A percentile compares a stretch with the other conserved stretches of the same genome.
Conservation (phyloP, 805 yeast genomes). For the Starmerella kuoi region DNA sequence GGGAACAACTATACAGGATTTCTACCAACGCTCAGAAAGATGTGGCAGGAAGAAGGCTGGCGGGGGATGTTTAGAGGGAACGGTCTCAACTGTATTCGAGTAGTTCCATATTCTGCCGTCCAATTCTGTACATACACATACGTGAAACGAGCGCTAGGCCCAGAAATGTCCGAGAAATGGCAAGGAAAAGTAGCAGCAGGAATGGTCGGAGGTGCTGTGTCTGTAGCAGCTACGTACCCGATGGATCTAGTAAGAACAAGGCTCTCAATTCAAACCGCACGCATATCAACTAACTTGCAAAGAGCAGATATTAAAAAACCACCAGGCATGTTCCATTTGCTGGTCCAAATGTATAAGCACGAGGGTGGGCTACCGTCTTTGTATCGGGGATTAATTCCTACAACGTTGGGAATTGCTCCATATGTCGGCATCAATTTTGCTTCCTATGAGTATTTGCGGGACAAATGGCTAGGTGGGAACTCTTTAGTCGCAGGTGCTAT, state of each 20-base stretch:
- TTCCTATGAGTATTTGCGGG: conserved; percentile 71
- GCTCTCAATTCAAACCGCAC: conserved; percentile 78
- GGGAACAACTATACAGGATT: conserved; percentile 43
- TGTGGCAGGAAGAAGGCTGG: conserved; percentile 87
- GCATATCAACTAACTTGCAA: conserved; percentile 25
- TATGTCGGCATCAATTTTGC: conserved; percentile 90
- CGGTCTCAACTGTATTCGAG: conserved; percentile 76
- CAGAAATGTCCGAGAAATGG: conserved; percentile 24
- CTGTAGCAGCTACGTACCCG: conserved; percentile 81
- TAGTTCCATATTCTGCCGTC: conserved; percentile 88
- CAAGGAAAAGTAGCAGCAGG: conserved; percentile 47
- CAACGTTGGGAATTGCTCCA: conserved; percentile 89
- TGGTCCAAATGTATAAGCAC: conserved; percentile 44
- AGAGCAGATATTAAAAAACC: conserved; percentile 33
- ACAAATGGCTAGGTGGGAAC: conserved; percentile 32
- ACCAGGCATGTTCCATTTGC: conserved; percentile 57
- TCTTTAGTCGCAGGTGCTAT: conserved; percentile 70
- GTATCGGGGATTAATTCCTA: conserved; percentile 81
- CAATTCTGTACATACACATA: conserved; percentile 77
- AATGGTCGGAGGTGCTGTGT: conserved; percentile 63
- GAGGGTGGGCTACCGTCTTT: conserved; percentile 78
- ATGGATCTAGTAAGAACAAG: conserved; percentile 84
- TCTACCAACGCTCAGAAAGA: conserved; percentile 58
- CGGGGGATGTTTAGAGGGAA: conserved; percentile 84
- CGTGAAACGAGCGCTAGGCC: conserved; percentile 35